Evolutionary conservation across 441 rosid species (phyloP), one percentile per base, ranked within the genome.

Genomic region (Populus hybrid): DNA sequence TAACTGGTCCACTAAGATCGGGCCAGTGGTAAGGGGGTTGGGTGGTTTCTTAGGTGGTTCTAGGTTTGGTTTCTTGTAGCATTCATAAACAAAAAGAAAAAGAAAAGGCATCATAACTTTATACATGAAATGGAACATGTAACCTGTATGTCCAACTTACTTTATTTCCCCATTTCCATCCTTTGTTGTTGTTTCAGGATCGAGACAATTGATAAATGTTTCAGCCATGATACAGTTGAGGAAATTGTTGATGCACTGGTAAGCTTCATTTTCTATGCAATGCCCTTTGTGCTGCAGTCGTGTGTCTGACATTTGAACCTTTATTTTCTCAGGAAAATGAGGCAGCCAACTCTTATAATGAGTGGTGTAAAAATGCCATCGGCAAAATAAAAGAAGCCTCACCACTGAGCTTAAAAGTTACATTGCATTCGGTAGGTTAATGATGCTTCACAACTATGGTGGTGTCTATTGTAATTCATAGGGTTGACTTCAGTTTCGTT

Each of bases 321-420:
- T 76, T 23, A 35, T 70, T 69, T 79, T 68, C 80, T 75, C 78
- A 93, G 96, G 91, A 94, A 83, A 88, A 81, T 65, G 97, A 90
- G 80, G 91, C 83, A 8, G 84, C 88, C 32, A 69, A 36, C 24
- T 85, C 91, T 28, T 68, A 77, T 77, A 89, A 85, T 82, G 93
- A 84, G 30, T 96, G 96, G 91, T 84, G 86, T 77, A 88, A 81
- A 80, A 78, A 50, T 69, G 83, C 91, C 40, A 88, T 93, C 6
- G 75, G 80, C 79, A 92, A 91, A 79, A 80, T 89, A 75, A 88
- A 85, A 79, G 99, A 89, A 85, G 95, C 98, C 73, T 96, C 98
- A 38, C 99, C 99, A 30, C 63, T 94, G 86, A 90, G 97, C 92
- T 87, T 93, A 81, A 93, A 93, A 91, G 86, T 96, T 73, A 86